Evolutionary conservation across 176 grass and related monocot species (phyloP), one percentile per base, ranked within the genome.

Genomic region (Hordeum vulgare): DNA sequence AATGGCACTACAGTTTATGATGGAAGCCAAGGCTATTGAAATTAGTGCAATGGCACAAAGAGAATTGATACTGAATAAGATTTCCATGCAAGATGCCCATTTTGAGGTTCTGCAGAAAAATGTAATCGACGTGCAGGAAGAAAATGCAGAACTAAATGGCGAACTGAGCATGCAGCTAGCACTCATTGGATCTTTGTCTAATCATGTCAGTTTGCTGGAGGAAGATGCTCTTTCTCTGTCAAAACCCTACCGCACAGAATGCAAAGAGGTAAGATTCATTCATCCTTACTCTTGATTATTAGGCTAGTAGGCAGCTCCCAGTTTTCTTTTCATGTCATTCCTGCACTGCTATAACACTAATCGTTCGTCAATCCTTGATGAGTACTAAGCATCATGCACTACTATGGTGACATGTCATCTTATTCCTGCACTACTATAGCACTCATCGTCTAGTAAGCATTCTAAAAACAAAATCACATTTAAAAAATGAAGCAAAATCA

Each of bases 121-220:
- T 24, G n/a, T 91, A 11, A 21, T 56, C 61, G 24, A 75, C 73
- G 63, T 83, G 56, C 86, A 95, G 75, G 89, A 81, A 81, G 84
- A 94, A 89, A 95, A 91, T 78, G 67, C 37, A 41, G 90, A 88
- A 83, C 49, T 94, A 45, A 87, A 91, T 68, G 75, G 81, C 11
- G 70, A 90, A 4, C 80, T 94, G 58, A 75, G 86, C 78, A 71
- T 44, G 7, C 91, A 87, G 84, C 63, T 82, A 63, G 57, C 78
- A n/a, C 85, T 90, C 58, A 44, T 94, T 67, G 40, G 37, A 71
- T 89, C 85, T 25, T 76, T 97, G 77, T 79, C 76, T 78, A 84
- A 97, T 83, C 82, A 61, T 56, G 45, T 97, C 34, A 78, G 64
- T 71, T 81, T 85, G 77, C 81, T 97, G 25, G 92, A 92, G 86